Evolutionary conservation across 164 flowering plant species (phyloP).

Genomic region (Vitis cinerea): DNA sequence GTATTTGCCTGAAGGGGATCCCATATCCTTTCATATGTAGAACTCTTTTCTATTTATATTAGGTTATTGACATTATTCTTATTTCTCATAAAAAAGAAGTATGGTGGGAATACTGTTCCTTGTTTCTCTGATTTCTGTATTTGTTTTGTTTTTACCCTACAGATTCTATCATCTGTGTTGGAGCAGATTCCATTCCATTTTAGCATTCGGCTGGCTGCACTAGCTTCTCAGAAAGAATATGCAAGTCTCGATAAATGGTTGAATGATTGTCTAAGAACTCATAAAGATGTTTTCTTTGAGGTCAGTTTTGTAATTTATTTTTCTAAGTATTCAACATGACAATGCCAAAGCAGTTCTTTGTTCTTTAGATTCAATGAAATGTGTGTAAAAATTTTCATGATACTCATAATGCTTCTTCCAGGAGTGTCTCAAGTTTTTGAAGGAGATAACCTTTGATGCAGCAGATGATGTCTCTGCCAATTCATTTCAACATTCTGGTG

Average conservation of each 20-base stretch:
- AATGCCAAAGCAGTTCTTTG: too few species aligned
- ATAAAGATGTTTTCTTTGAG: conserved; percentile 70
- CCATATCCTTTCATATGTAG: too few species aligned
- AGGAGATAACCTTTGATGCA: conserved; percentile 51
- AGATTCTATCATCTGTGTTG: conserved; percentile 69
- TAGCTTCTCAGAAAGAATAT: conserved; percentile 67
- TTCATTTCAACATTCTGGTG: conserved; percentile 54
- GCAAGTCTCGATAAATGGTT: conserved; percentile 81
- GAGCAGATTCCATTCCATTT: conserved; percentile 61
- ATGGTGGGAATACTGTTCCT: too few species aligned
- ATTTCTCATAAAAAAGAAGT: too few species aligned
- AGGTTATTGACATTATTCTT: too few species aligned
- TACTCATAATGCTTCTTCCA: conserved; percentile 23
- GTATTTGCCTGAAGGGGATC: too few species aligned
- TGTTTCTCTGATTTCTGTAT: neutral
- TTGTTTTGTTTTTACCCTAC: conserved; percentile 8
- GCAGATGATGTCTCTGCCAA: conserved; percentile 41
- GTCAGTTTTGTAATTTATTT: conserved; percentile 24
- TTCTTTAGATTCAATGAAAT: too few species aligned
- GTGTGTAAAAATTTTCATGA: neutral
- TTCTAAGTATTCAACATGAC: too few species aligned
- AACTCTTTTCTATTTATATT: too few species aligned
- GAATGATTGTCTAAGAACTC: conserved; percentile 43
- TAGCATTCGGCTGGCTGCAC: conserved; percentile 67
- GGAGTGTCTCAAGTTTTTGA: conserved; percentile 85